Conservation (phyloP, 1,284 basidiomycete species). For the Ganoderma boninense region DNA sequence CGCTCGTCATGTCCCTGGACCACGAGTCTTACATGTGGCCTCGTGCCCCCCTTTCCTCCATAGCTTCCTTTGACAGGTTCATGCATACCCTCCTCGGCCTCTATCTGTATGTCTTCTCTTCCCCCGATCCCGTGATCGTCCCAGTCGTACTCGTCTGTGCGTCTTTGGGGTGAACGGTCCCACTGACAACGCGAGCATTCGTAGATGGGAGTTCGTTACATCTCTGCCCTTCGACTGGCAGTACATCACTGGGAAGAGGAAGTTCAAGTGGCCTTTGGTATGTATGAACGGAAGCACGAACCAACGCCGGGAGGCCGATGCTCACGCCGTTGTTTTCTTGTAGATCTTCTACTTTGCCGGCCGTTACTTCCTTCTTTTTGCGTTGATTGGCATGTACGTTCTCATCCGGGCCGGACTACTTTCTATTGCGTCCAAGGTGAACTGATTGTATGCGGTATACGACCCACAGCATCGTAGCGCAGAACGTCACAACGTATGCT, state of each 20-base stretch:
- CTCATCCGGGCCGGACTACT: not conserved
- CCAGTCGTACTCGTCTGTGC: not conserved
- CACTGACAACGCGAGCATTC: not conserved
- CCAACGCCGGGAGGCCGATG: not conserved
- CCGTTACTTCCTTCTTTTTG: constrained; percentile 73
- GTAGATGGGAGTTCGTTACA: constrained; percentile 53
- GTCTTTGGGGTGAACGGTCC: not conserved
- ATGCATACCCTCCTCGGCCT: constrained; percentile 74
- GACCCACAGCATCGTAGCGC: constrained; percentile 56
- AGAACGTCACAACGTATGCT: constrained; percentile 63
- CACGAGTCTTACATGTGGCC: constrained; percentile 8
- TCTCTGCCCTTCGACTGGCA: constrained; percentile 76
- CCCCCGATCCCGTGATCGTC: not conserved
- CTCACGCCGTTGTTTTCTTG: constrained; percentile 3
- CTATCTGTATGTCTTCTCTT: constrained; percentile 60
- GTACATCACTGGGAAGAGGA: constrained; percentile 64
- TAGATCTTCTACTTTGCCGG: constrained; percentile 81
- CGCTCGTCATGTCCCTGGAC: constrained; percentile 3
- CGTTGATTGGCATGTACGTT: constrained; percentile 72
- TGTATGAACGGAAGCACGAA: constrained; percentile 10
- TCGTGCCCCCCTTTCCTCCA: constrained; percentile 11
- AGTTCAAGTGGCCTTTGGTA: constrained; percentile 57
- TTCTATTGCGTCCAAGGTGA: not conserved
- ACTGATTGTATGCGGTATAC: constrained; percentile 21
- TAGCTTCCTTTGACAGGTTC: constrained; percentile 68